These are phyloP conservation scores for Populus nigra DNA, from an alignment of 345 rosid species.

Conservation along the genomic window DNA sequence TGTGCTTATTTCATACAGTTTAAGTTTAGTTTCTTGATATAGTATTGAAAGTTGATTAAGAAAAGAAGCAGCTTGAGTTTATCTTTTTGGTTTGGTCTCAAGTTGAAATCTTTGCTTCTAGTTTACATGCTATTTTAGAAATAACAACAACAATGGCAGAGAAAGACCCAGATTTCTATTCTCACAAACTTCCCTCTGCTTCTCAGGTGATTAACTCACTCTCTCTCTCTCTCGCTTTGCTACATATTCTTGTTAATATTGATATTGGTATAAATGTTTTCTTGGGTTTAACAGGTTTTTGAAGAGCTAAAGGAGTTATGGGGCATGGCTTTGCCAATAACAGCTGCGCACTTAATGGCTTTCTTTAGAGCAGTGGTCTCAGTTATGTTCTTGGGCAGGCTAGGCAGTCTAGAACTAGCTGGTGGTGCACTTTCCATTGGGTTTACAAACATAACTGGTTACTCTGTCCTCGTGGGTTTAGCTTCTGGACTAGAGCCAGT, in stretches of 20 bases:
- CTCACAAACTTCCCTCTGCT: slow-evolving; percentile 47
- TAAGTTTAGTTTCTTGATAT: background rate
- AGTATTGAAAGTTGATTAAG: background rate
- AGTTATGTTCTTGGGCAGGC: slow-evolving; percentile 80
- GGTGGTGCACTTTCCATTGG: slow-evolving; percentile 97
- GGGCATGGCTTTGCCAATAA: slow-evolving; percentile 87
- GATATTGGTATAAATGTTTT: slow-evolving; percentile 8
- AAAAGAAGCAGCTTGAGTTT: background rate
- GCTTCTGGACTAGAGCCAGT: slow-evolving; percentile 98
- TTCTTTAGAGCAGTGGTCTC: slow-evolving; percentile 78
- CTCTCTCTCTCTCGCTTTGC: background rate
- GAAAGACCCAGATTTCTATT: slow-evolving; percentile 44
- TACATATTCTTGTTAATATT: background rate
- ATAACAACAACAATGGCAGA: slow-evolving; percentile 40
- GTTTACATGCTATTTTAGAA: slow-evolving; percentile 1
- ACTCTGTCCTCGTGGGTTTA: slow-evolving; percentile 87
- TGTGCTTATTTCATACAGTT: background rate
- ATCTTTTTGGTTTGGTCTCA: background rate
- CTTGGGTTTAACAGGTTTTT: slow-evolving; percentile 42
- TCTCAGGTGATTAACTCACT: slow-evolving; percentile 40
- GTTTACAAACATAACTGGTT: slow-evolving; percentile 95
- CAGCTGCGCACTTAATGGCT: slow-evolving; percentile 81
- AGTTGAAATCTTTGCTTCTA: background rate
- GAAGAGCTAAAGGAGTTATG: slow-evolving; percentile 82
- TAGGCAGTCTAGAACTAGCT: slow-evolving; percentile 90